Conservation (phyloP, 495 filamentous ascomycete genomes). For the Xeromyces bisporus region DNA sequence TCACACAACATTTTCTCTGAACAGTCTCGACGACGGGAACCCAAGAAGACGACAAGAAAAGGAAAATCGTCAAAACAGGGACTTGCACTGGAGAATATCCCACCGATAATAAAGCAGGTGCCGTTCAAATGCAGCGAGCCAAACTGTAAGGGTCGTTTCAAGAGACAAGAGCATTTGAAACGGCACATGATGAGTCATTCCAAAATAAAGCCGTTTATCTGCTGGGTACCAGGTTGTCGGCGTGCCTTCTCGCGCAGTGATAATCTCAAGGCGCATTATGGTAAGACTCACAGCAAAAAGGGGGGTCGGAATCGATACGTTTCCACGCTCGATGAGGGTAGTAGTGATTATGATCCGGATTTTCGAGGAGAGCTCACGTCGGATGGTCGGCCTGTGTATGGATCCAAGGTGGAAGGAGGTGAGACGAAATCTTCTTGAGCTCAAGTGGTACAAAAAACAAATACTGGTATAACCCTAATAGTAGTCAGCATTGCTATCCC, state of each 20-base stretch:
- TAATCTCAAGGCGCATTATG: slow-evolving; percentile 33
- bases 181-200: slow-evolving; percentile 45
- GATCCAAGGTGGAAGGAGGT: slow-evolving; percentile 24
- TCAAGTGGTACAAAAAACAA: no score
- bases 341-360: slow-evolving; percentile 27
- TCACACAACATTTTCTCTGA: slow-evolving; percentile 17
- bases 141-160: slow-evolving; percentile 35
- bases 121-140: slow-evolving; percentile 33
- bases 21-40: slow-evolving; percentile 18
- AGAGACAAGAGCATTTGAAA: slow-evolving; percentile 47
- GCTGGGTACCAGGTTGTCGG: slow-evolving; percentile 30
- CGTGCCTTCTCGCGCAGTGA: slow-evolving; percentile 30
- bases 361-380: slow-evolving; percentile 29
- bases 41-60: slow-evolving; percentile 21
- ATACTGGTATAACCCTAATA: no score
- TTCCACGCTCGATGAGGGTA: slow-evolving; percentile 29
- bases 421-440: no score
- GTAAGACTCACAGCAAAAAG: slow-evolving; percentile 33
- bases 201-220: slow-evolving; percentile 35
- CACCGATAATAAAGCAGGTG: slow-evolving; percentile 25
- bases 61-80: slow-evolving; percentile 25
- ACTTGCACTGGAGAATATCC: slow-evolving; percentile 25
- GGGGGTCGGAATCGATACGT: slow-evolving; percentile 32
- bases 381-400: slow-evolving; percentile 26
- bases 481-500: no score